phyloP scores from a whole-genome alignment of 306 rosid species.

The Aeschynomene evenia region DNA sequence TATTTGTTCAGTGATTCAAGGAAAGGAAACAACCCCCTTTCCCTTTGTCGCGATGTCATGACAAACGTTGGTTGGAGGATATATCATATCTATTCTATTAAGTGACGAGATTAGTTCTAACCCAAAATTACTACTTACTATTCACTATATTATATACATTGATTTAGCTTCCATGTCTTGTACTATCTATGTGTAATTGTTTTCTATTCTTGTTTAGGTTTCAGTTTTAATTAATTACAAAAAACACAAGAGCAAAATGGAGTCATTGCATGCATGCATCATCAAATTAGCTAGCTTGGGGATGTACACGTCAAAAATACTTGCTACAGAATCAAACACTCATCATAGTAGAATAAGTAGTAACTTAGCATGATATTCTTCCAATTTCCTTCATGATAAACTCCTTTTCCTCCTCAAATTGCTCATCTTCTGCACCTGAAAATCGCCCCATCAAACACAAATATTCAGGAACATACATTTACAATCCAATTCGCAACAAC shows the following conservation, averaged over 20 bases:
- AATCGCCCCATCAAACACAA: neutral
- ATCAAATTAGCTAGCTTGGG: conserved; percentile 25
- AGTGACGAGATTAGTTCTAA: neutral
- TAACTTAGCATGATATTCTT: conserved; percentile 43
- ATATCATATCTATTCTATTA: too few relatives aligned
- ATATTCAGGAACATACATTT: neutral
- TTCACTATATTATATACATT: too few relatives aligned
- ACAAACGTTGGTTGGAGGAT: too few relatives aligned
- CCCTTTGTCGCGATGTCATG: too few relatives aligned
- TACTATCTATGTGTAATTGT: too few relatives aligned
- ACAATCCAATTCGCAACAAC: conserved; percentile 12
- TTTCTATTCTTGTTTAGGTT: too few relatives aligned
- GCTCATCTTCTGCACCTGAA: conserved; percentile 95
- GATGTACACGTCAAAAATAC: conserved; percentile 1
- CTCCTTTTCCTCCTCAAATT: conserved; percentile 94
- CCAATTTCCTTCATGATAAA: conserved; percentile 76
- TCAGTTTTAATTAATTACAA: neutral
- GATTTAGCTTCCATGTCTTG: too few relatives aligned
- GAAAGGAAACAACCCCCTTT: too few relatives aligned
- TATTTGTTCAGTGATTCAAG: too few relatives aligned
- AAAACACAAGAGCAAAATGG: conserved; percentile 18
- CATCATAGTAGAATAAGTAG: conserved; percentile 7
- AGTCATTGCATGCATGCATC: conserved; percentile 29
- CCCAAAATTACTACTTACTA: too few relatives aligned
- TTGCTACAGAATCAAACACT: conserved; percentile 29